Base-by-base conservation (phyloP, 2,329 filamentous ascomycete species). In the Ophiostoma tasmaniense region DNA sequence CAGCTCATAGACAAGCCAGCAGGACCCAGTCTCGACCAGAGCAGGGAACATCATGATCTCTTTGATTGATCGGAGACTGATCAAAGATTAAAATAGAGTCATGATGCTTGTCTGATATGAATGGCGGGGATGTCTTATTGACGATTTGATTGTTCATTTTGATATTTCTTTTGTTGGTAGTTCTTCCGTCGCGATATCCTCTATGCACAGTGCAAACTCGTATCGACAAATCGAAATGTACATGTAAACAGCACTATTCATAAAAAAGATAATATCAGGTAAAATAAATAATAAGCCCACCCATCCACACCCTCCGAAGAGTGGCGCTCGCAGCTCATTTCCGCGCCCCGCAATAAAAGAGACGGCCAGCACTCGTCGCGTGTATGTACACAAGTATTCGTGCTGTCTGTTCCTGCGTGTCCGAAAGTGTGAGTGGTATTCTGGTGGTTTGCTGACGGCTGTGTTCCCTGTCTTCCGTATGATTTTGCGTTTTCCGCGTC, bases 321-420 rank as follows among this genome's bases (percentile, higher is more conserved):
- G 64, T 67, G 69, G 64, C 39, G 59, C 61, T 35, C 64, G 33
- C 55, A 66, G 33, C 70, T 71, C 70, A 71, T 71, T 71, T 71
- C 70, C 68, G 70, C 50, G 69, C 69, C 62, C 69, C 69, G 62
- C 69, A 65, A 64, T 55, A 66, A 70, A 68, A 64, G 64, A 67
- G 66, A 64, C 69, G 62, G 17, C 17, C 1, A n/a, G 42, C 20
- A 66, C 66, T 67, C 59, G 68, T 67, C 68, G 68, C 66, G 68
- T 67, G 64, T 67, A 59, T 45, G 61, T 22, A 28, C 64, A 33
- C 39, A 39, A 35, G 66, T 55, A 30, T 30, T 59, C 17, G 17
- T 50, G 4, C 45, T 50, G 45, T 50, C 50, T 55, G 50, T 55
- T 50, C 42, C 42, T 50, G 42, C 42, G 42, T 50, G 42, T 50